Evolutionary conservation across 305 asterid genomes (phyloP), one percentile per base, ranked within the genome.

Genomic region (Petunia hybrid): DNA sequence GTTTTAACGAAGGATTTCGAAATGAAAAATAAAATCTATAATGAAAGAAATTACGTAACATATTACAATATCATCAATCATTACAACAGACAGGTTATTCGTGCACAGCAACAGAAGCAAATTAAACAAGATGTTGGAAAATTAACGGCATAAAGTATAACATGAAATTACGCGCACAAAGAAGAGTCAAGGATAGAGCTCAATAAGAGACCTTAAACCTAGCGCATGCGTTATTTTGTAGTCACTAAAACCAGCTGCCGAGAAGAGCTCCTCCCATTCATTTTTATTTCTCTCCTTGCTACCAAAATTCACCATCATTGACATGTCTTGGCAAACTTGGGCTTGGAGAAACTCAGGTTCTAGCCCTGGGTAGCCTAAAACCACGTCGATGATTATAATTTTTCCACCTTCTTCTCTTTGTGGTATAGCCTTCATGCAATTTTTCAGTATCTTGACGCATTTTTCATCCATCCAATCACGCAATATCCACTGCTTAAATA

Each of bases 391-490:
- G 13, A 57, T 36, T 2, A 80, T 80, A 45, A 80, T 78, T 31
- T 80, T 80, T 5, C 83, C 83, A 43, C 78, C 77, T 36, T 80
- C 66, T 22, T 68, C 65, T 56, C 5, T 80, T 51, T 66, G 53
- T 79, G 77, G n/a, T 4, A 69, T 80, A 3, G 65, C 51, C 51
- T 80, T 68, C 55, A 66, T 80, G 64, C 77, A 80, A 3, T 56
- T 67, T 14, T 67, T 67, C 13, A 80, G 68, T 51, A 80, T 66
- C 42, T 66, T 80, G n/a, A 66, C 40, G 36, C 83, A 66, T 40
- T 80, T 67, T 66, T 14, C 66, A 68, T 80, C 83, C 3, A 8
- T 51, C 83, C 83, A 80, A 10, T 80, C 78, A 31, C 65, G 78
- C 55, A 80, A 31, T 16, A 80, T 42, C 77, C 53, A 61, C 64